Percentiles rank a stretch among this genome's conserved stretches.
Evolutionary conservation across 768 basidiomycete species (phyloP).

Genomic region (Lactarius indigo): DNA sequence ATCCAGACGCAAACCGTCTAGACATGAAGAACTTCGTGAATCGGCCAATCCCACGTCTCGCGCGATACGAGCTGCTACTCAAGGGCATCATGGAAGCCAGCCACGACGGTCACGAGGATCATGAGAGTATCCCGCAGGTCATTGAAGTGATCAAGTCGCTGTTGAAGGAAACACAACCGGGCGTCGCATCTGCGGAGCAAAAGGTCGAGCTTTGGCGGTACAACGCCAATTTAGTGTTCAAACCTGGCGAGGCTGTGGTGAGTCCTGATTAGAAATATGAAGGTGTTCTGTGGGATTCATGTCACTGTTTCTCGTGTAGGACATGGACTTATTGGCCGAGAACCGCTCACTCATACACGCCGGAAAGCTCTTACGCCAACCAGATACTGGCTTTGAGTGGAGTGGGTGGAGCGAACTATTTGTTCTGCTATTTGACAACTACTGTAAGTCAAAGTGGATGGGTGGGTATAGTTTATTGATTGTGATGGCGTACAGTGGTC

Average conservation of each 20-base stretch:
- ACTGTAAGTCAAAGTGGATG: conserved; percentile 49
- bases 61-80: conserved; percentile 85
- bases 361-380: conserved; percentile 79
- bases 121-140: conserved; percentile 76
- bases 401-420: conserved; percentile 89
- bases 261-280: conserved; percentile 25
- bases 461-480: background rate
- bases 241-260: conserved; percentile 68
- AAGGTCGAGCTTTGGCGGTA: conserved; percentile 91
- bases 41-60: conserved; percentile 83
- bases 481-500: conserved; percentile 53
- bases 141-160: conserved; percentile 83
- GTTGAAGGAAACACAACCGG: conserved; percentile 84
- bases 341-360: conserved; percentile 81
- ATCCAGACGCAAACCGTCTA: conserved; percentile 73
- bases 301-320: conserved; percentile 37
- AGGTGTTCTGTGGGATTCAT: background rate
- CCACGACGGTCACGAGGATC: conserved; percentile 72
- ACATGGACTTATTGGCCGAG: conserved; percentile 86
- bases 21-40: conserved; percentile 95
- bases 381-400: conserved; percentile 85
- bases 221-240: conserved; percentile 75
- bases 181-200: conserved; percentile 77
- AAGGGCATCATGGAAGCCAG: conserved; percentile 78
- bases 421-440: conserved; percentile 93